Evolutionary conservation across 2,329 filamentous ascomycete genomes (phyloP), one percentile per base, ranked within the genome.

Genomic region (Xylaria sp.): DNA sequence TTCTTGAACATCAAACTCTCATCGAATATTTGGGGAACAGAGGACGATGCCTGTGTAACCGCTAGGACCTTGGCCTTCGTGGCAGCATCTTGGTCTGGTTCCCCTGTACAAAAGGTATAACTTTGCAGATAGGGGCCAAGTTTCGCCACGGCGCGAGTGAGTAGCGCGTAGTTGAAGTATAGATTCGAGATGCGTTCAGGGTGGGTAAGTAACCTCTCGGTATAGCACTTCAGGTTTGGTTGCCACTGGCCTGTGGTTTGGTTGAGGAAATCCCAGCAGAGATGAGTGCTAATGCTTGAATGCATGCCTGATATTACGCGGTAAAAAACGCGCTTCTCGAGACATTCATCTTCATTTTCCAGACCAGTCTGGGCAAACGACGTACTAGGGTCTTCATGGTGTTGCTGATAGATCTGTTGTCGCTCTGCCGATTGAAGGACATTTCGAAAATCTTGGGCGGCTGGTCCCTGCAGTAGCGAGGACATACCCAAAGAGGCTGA

Each of bases 271-370:
- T 98, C 92, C 89, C 92, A 96, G 86, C 96, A 99, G 47, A 99
- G 84, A 80, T 99, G 96, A 0, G 94, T 92, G 71, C 93, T 97
- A 79, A 99, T 99, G 70, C 94, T 97, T 17, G 96, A 93, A 79
- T 99, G 96, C 96, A 99, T 97, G 49, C 96, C 96, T 58, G 94
- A 97, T 69, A 99, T 89, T 69, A 99, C 89, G 6, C 94, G 88
- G 81, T 98, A 96, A 79, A 99, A 99, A 42, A 98, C 96, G n/a
- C 96, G 91, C 85, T 99, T 98, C 83, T 99, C 96, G 27, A 99
- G 82, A 75, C 96, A 99, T 76, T 97, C 92, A 73, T 97, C 94
- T 72, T 97, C 94, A 54, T 90, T 85, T 71, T 96, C 92, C 56
- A 95, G 83, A 0, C 87, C 86, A 7, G 87, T 88, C 73, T 87